Evolutionary conservation across 2,329 filamentous ascomycete genomes (phyloP), one percentile per base, ranked within the genome.

Genomic region (Nemania sp.): DNA sequence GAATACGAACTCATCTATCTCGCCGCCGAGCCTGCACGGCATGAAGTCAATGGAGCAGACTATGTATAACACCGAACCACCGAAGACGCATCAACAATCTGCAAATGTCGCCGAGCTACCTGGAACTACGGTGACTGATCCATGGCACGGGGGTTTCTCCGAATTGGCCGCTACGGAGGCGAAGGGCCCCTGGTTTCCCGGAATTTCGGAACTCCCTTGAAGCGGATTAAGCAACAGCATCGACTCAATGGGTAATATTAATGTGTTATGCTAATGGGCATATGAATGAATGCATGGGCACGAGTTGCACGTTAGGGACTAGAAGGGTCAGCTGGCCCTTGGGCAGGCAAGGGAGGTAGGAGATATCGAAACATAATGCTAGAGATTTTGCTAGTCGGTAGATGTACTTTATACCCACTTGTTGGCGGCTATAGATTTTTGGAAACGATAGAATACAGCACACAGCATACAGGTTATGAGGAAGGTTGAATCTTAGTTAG

Each of bases 131-230:
- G 52, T 70, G 54, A 43, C 52, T 11, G 68, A 70, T 35, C 66
- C 68, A n/a, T 72, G 70, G 70, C 60, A 69, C 13, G 61, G 68
- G 2, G 70, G 70, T 3, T 27, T 68, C 5, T 60, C 68, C 35
- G 70, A 70, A 56, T 56, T 72, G 45, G 63, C 68, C 10, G 70
- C 60, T 11, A 61, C 70, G 18, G 43, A 57, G 6, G 58, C 2
- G 18, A 53, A 47, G 24, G 18, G 32, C 26, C 26, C 45, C 18
- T 66, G 60, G 57, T 61, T 66, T 58, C 61, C 43, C 5, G 59
- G 54, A 1, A 24, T 70, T n/a, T 26, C 68, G 5, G 68, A 70
- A 27, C 62, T 70, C 7, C 65, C 62, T 3, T 70, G 24, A 64
- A 51, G 20, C 22, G 24, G 8, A 47, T 24, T 3, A 26, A 38